Percentiles rank a stretch among this genome's conserved stretches.
Conservation (phyloP, 805 yeast species). For the Candida parachauliodes region DNA sequence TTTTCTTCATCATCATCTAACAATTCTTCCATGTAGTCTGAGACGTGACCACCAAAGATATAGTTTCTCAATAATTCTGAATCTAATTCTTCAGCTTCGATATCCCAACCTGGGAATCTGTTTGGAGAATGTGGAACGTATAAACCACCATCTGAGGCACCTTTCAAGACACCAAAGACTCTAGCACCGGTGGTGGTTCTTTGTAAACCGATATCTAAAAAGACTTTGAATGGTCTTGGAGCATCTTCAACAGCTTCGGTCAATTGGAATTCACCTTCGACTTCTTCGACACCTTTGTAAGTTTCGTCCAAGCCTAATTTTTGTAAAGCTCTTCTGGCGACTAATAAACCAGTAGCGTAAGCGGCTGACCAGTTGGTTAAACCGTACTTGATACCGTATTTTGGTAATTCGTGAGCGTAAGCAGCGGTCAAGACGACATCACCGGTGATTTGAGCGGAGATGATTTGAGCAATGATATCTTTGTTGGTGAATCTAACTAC, state of each 20-base stretch:
- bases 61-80: slow-evolving; percentile 96
- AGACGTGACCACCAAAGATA: slow-evolving; percentile 99
- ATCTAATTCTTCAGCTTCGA: slow-evolving; percentile 96
- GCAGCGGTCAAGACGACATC: slow-evolving; percentile 96
- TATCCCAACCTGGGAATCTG: slow-evolving; percentile 99
- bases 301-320: slow-evolving; percentile 98
- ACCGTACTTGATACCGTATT: slow-evolving; percentile 96
- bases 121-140: slow-evolving; percentile 98
- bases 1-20: slow-evolving; percentile 99
- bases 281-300: slow-evolving; percentile 98
- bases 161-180: slow-evolving; percentile 98
- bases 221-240: slow-evolving; percentile 99
- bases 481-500: slow-evolving; percentile 99
- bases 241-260: slow-evolving; percentile 99
- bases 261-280: slow-evolving; percentile 97
- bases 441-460: slow-evolving; percentile 96
- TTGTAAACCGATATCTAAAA: slow-evolving; percentile 98
- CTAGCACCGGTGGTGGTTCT: slow-evolving; percentile 99
- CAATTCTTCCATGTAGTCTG: slow-evolving; percentile 99
- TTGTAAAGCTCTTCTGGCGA: slow-evolving; percentile 98
- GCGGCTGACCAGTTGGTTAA: slow-evolving; percentile 99
- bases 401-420: slow-evolving; percentile 98
- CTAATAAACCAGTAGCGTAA: slow-evolving; percentile 96
- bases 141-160: slow-evolving; percentile 99
- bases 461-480: slow-evolving; percentile 97